A percentile compares a stretch with the other conserved stretches of the same genome.
phyloP scores from a whole-genome alignment of 2,329 filamentous ascomycete genomes.

The Botrytis aclada region DNA sequence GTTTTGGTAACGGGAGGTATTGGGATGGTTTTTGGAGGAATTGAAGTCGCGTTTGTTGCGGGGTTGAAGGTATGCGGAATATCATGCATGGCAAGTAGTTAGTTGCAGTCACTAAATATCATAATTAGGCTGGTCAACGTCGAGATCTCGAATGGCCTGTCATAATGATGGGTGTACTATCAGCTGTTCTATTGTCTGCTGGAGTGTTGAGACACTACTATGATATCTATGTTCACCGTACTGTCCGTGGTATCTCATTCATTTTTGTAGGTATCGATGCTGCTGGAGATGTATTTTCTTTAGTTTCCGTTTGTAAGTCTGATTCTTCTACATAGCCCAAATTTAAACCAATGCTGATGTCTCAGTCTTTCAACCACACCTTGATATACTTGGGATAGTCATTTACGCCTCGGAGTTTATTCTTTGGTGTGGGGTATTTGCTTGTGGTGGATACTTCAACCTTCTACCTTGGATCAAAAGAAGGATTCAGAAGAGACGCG shows the following conservation, averaged over 20 bases:
- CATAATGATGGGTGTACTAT: conserved; percentile 64
- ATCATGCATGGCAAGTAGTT: background rate
- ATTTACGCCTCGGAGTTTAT: conserved; percentile 65
- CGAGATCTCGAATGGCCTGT: conserved; percentile 55
- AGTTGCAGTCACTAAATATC: background rate
- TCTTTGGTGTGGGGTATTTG: conserved; percentile 66
- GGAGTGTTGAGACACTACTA: conserved; percentile 67
- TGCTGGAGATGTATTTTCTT: conserved; percentile 63
- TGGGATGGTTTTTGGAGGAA: conserved; percentile 54
- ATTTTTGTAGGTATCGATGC: conserved; percentile 70
- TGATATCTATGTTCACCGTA: conserved; percentile 64
- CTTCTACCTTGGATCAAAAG: conserved; percentile 54
- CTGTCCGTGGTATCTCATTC: conserved; percentile 69
- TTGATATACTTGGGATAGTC: conserved; percentile 61
- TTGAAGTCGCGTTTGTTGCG: conserved; percentile 59
- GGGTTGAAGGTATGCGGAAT: conserved; percentile 41
- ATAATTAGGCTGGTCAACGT: conserved; percentile 39
- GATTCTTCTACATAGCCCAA: background rate
- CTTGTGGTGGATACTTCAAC: conserved; percentile 63
- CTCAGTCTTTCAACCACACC: conserved; percentile 52
- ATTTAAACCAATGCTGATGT: background rate
- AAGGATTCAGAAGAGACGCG: conserved; percentile 33
- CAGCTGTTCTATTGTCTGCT: conserved; percentile 59
- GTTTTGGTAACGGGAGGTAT: conserved; percentile 49
- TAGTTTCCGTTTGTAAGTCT: conserved; percentile 54